These are phyloP conservation scores for Sphagnum tenellum DNA, from an alignment of 225 moss, liverwort and hornwort species.

Conservation along the genomic window DNA sequence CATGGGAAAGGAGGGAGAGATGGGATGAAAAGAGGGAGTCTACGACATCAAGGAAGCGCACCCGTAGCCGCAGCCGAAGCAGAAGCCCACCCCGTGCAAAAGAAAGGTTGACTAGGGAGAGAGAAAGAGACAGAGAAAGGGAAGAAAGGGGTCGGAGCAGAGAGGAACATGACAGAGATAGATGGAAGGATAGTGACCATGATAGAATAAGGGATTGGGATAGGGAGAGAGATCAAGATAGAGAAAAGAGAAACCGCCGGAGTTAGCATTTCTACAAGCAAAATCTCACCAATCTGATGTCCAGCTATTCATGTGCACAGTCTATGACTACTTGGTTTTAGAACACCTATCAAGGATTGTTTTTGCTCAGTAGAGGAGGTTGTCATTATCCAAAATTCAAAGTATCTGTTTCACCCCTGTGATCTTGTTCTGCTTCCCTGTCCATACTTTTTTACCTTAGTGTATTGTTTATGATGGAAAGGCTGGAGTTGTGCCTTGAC, in stretches of 20 bases:
- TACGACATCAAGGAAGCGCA: slow-evolving; percentile 69
- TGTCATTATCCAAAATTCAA: too few relatives aligned
- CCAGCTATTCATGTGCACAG: too few relatives aligned
- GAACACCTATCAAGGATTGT: too few relatives aligned
- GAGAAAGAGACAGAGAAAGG: slow-evolving; percentile 54
- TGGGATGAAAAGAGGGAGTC: slow-evolving; percentile 66
- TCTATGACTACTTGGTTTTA: too few relatives aligned
- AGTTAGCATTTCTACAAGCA: slow-evolving; percentile 4
- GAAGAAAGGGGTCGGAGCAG: slow-evolving; percentile 13
- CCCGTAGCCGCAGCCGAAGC: slow-evolving; percentile 82
- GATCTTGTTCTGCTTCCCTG: too few relatives aligned
- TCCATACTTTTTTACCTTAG: too few relatives aligned
- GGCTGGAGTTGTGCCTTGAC: too few relatives aligned
- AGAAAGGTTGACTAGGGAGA: slow-evolving; percentile 70
- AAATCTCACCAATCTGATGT: too few relatives aligned
- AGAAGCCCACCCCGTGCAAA: slow-evolving; percentile 68
- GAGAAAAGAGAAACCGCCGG: slow-evolving; percentile 43
- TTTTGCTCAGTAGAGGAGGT: too few relatives aligned
- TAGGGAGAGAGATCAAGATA: slow-evolving; percentile 43
- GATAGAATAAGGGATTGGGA: slow-evolving; percentile 37
- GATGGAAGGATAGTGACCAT: slow-evolving; percentile 24
- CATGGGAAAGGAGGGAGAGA: slow-evolving; percentile 69
- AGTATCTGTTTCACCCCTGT: too few relatives aligned
- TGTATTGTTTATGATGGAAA: too few relatives aligned
- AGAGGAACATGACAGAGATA: slow-evolving; percentile 27